Evolutionary conservation across 2,329 filamentous ascomycete genomes (phyloP).

Genomic region (Penicillium brevicompactum): DNA sequence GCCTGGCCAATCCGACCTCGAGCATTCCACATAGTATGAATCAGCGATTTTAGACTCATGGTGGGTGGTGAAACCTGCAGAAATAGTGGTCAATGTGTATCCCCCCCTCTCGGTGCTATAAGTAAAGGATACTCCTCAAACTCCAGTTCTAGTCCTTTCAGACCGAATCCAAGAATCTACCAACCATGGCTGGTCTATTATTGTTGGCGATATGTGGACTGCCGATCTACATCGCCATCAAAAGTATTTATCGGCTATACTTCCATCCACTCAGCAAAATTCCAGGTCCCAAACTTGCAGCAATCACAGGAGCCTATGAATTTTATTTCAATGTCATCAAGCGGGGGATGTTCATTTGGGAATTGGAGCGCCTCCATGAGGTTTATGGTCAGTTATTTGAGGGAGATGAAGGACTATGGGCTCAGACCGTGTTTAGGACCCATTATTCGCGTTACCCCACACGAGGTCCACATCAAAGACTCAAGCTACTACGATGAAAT

Average conservation of each 20-base stretch:
- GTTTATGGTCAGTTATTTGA: constrained; percentile 8
- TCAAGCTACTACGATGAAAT: constrained; percentile 37
- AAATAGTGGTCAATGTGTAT: not conserved
- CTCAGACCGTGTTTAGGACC: constrained; percentile 26
- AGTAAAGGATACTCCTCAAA: not conserved
- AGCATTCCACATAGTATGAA: not conserved
- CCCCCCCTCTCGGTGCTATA: not conserved
- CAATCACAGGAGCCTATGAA: constrained; percentile 35
- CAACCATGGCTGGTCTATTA: not conserved
- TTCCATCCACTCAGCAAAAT: constrained; percentile 37
- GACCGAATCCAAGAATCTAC: not conserved
- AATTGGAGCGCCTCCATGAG: constrained; percentile 39
- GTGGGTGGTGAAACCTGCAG: not conserved
- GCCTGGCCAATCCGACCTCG: not conserved
- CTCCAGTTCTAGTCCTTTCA: not conserved
- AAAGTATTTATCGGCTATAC: constrained; percentile 33
- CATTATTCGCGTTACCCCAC: constrained; percentile 40
- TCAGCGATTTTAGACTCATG: not conserved
- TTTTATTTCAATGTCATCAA: constrained; percentile 39
- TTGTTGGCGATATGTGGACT: not conserved
- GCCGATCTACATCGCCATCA: constrained; percentile 1
- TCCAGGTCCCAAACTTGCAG: constrained; percentile 38
- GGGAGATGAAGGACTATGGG: not conserved
- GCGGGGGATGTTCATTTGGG: constrained; percentile 35
- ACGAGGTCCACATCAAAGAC: constrained; percentile 41